Evolutionary conservation across 495 filamentous ascomycete species (phyloP).

Genomic region (Aspergillus nidulans): DNA sequence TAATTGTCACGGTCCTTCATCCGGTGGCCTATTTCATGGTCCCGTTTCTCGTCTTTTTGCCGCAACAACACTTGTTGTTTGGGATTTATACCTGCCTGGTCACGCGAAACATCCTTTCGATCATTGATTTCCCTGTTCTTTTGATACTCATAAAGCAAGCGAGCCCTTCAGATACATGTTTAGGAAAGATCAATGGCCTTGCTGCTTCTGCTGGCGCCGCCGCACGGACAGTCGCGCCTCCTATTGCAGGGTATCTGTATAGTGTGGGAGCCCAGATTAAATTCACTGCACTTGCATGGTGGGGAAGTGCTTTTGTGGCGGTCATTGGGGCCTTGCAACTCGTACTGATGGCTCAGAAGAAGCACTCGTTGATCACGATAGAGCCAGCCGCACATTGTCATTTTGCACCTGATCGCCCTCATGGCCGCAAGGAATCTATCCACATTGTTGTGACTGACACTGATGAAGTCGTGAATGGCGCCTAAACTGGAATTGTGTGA

Average conservation of each 20-base stretch:
- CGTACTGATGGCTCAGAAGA: constrained; percentile 56
- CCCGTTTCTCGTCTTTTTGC: constrained; percentile 62
- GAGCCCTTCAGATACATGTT: constrained; percentile 57
- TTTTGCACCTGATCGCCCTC: constrained; percentile 20
- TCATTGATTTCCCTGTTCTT: constrained; percentile 72
- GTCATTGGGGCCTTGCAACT: constrained; percentile 64
- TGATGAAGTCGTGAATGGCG: constrained; percentile 8
- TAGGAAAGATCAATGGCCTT: constrained; percentile 78
- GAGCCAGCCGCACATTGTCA: constrained; percentile 29
- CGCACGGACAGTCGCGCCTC: constrained; percentile 71
- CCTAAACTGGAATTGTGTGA: background rate
- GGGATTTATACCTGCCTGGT: constrained; percentile 71
- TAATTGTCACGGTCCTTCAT: constrained; percentile 69
- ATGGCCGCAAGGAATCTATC: constrained; percentile 27
- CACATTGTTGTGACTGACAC: constrained; percentile 36
- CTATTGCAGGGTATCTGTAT: constrained; percentile 71
- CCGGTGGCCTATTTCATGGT: constrained; percentile 73
- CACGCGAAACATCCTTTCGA: constrained; percentile 70
- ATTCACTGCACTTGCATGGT: constrained; percentile 77
- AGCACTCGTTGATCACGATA: constrained; percentile 35
- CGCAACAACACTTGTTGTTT: constrained; percentile 50
- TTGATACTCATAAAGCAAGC: constrained; percentile 84
- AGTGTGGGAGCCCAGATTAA: constrained; percentile 59
- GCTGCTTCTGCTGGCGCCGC: constrained; percentile 75
- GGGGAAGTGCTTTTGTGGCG: constrained; percentile 67